Base-by-base conservation (phyloP, 495 filamentous ascomycete species). In the Astrothelium subdiscretum region DNA sequence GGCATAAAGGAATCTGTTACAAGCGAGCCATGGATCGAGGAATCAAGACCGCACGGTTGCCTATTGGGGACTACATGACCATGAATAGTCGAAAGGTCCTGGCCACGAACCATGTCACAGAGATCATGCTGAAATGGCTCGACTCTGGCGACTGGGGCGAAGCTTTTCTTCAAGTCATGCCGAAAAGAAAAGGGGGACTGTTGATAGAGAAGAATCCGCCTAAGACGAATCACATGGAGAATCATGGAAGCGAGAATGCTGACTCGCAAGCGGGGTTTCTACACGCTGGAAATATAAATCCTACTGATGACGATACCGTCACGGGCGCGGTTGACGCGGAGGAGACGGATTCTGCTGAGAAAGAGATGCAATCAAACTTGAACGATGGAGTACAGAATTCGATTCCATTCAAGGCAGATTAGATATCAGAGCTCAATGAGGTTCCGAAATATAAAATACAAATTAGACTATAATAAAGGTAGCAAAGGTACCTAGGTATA, bases 61-160 rank as follows among this genome's bases (percentile, higher is more conserved):
- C 94, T 0, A 97, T 99, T 68, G 88, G 90, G 1, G 84, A 97
- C 20, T 97, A 87, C 66, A 86, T 99, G 78, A 78, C 87, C 59
- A 95, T 99, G 90, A 75, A 83, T 31, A 89, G 85, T 62, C 83
- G 94, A 15, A 81, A 83, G 62, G 87, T 99, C 2, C 74, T 99
- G 48, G 84, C 91, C 5, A 95, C 91, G 13, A 97, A 97, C 69
- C 94, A 99, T 69, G 94, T 99, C 0, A 80, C 88, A 44, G 94
- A 97, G 72, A 97, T 99, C 64, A 96, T 99, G 89, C 70, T 94
- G 31, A 83, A 85, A 63, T 99, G 94, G 89, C 67, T 99, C 60
- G 89, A 96, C 65, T 78, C 81, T 31, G 86, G 87, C 0, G 87
- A 97, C 71, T 99, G 94, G 94, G 90, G 86, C 0, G 75, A 87